Evolutionary conservation across 352 stramenopile genomes (phyloP).

Genomic region (Phytophthora syringae): DNA sequence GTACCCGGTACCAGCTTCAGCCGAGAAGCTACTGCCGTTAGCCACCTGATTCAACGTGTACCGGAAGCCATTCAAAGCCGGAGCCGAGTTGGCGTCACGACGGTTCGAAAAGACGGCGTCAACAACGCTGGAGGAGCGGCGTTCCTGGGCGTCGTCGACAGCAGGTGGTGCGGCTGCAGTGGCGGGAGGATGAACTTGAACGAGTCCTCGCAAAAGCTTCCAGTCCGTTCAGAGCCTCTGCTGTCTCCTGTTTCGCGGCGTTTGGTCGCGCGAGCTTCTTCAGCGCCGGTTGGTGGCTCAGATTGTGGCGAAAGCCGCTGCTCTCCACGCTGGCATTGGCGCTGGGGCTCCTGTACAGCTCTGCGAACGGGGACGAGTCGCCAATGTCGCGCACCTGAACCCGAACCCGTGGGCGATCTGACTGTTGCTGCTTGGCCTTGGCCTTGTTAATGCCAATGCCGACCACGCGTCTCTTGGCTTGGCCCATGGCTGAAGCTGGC

Average conservation of each 20-base stretch:
- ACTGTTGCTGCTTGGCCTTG: constrained; percentile 32
- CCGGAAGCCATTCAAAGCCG: constrained; percentile 40
- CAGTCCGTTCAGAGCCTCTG: constrained; percentile 39
- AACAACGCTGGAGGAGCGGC: neutral
- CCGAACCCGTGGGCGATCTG: too few species aligned
- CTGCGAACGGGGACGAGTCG: constrained; percentile 21
- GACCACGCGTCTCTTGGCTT: constrained; percentile 38
- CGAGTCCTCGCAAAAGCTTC: constrained; percentile 63
- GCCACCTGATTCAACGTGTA: constrained; percentile 25
- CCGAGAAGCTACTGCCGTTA: constrained; percentile 17
- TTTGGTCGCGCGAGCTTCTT: constrained; percentile 63
- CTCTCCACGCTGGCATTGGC: constrained; percentile 30
- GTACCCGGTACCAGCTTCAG: constrained; percentile 14
- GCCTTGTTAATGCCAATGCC: constrained; percentile 59
- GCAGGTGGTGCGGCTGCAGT: constrained; percentile 48
- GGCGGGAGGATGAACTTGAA: constrained; percentile 58
- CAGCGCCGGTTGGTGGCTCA: constrained; percentile 53
- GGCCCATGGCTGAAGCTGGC: constrained; percentile 1
- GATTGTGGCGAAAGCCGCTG: constrained; percentile 28
- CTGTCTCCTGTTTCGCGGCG: constrained; percentile 24
- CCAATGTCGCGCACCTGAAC: constrained; percentile 19
- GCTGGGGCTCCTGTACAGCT: constrained; percentile 42
- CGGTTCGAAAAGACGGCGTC: constrained; percentile 30
- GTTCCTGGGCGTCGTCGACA: constrained; percentile 38
- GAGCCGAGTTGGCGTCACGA: constrained; percentile 19